Conservation (phyloP, 352 stramenopile species). For the Globisporangium canariense region DNA sequence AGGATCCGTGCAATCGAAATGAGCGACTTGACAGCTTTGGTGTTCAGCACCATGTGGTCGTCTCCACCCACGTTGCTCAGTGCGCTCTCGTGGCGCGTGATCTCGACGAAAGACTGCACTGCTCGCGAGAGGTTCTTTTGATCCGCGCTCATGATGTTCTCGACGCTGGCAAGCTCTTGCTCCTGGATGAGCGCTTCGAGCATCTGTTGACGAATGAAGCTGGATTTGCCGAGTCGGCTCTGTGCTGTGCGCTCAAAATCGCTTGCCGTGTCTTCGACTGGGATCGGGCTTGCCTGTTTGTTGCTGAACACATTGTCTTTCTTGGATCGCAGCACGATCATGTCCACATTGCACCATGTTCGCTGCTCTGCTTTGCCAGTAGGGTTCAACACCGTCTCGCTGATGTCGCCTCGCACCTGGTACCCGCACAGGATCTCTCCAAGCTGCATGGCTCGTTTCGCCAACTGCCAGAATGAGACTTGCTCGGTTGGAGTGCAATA, state of each 20-base stretch:
- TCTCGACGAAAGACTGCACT: conserved; percentile 39
- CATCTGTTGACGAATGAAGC: conserved; percentile 40
- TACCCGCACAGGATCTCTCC: conserved; percentile 81
- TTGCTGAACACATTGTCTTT: conserved; percentile 23
- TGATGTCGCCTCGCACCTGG: conserved; percentile 40
- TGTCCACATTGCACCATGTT: conserved; percentile 54
- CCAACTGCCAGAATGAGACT: conserved; percentile 80
- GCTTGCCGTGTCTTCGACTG: conserved; percentile 4
- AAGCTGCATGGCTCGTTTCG: conserved; percentile 46
- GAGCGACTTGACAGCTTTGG: conserved; percentile 30
- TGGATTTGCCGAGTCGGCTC: conserved; percentile 47
- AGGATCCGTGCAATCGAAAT: conserved; percentile 47
- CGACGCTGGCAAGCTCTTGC: conserved; percentile 36
- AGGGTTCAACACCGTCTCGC: conserved; percentile 75
- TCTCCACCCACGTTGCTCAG: conserved; percentile 2
- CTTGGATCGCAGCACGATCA: conserved; percentile 62
- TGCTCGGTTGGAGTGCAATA: conserved; percentile 56
- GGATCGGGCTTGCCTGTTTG: conserved; percentile 8
- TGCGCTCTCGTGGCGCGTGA: conserved; percentile 12
- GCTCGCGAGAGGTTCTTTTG: conserved; percentile 27
- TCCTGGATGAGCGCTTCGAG: conserved; percentile 54
- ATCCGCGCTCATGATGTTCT: conserved; percentile 25
- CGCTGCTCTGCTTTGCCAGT: conserved; percentile 40
- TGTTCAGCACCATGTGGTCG: conserved; percentile 16
- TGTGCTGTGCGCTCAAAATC: conserved; percentile 56